Evolutionary conservation across 768 basidiomycete genomes (phyloP).

Genomic region (Crepidotus variabilis): DNA sequence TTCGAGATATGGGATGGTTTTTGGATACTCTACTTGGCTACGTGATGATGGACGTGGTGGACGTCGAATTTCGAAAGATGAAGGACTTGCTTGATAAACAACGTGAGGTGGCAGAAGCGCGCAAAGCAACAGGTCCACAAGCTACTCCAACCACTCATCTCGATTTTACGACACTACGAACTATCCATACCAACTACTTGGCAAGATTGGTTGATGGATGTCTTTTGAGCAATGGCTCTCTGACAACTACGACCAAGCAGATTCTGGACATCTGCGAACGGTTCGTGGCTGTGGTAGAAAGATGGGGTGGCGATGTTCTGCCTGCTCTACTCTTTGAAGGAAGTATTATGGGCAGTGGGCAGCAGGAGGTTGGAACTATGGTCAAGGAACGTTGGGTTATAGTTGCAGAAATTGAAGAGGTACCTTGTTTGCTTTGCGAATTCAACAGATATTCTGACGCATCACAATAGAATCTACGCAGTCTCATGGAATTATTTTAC

Average conservation of each 20-base stretch:
- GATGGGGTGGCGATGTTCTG: constrained; percentile 90
- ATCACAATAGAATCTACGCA: constrained; percentile 54
- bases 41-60: constrained; percentile 87
- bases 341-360: constrained; percentile 51
- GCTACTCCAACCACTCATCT: constrained; percentile 38
- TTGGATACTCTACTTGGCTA: constrained; percentile 80
- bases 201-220: constrained; percentile 78
- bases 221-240: constrained; percentile 61
- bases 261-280: constrained; percentile 83
- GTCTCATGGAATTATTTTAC: constrained; percentile 72
- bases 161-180: constrained; percentile 84
- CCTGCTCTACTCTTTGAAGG: constrained; percentile 83
- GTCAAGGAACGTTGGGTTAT: constrained; percentile 66
- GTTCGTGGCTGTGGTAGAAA: constrained; percentile 83
- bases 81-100: constrained; percentile 51
- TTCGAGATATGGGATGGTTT: constrained; percentile 90
- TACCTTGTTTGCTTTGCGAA: constrained; percentile 25
- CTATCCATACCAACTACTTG: constrained; percentile 78
- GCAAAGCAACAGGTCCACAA: constrained; percentile 6
- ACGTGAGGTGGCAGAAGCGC: constrained; percentile 13
- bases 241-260: constrained; percentile 61
- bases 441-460: neutral
- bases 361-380: constrained; percentile 63
- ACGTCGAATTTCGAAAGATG: constrained; percentile 74
- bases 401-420: constrained; percentile 79